Evolutionary conservation across 78 protist species (phyloP).

Genomic region (Mantamonas sphyraenae): DNA sequence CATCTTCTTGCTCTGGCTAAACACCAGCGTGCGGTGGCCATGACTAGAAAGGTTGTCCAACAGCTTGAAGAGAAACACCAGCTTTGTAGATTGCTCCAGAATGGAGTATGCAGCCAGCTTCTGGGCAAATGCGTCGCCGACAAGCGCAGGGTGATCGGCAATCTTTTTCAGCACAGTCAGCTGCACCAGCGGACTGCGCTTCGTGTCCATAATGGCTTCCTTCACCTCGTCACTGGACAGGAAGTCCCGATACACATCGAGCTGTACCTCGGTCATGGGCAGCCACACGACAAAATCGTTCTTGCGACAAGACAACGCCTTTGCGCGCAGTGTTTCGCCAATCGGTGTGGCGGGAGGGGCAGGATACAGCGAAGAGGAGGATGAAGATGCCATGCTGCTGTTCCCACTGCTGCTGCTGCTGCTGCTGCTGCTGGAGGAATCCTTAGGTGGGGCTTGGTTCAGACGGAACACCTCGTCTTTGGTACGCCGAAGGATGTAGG

Average conservation of each 20-base stretch:
- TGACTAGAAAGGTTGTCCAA: slow-evolving; percentile 14
- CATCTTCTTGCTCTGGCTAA: slow-evolving; percentile 39
- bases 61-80: slow-evolving; percentile 22
- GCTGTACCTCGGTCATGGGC: slow-evolving; percentile 36
- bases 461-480: slow-evolving; percentile 30
- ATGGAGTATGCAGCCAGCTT: neutral
- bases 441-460: neutral
- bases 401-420: neutral
- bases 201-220: slow-evolving; percentile 16
- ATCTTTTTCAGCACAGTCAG: slow-evolving; percentile 63
- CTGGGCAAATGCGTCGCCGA: slow-evolving; percentile 4
- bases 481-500: slow-evolving; percentile 66
- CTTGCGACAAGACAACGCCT: slow-evolving; percentile 8
- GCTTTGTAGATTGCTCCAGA: slow-evolving; percentile 30
- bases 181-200: slow-evolving; percentile 41
- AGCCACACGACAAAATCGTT: slow-evolving; percentile 64
- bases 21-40: slow-evolving; percentile 56
- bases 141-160: neutral
- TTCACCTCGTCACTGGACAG: slow-evolving; percentile 23
- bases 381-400: neutral
- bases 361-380: neutral
- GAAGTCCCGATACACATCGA: slow-evolving; percentile 31
- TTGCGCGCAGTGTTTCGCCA: neutral
- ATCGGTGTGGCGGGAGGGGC: neutral
- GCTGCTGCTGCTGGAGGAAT: neutral